Percentiles rank a stretch among this genome's conserved stretches.
Evolutionary conservation across 257 asterid genomes (phyloP).

Genomic region (Nicotiana otophora): DNA sequence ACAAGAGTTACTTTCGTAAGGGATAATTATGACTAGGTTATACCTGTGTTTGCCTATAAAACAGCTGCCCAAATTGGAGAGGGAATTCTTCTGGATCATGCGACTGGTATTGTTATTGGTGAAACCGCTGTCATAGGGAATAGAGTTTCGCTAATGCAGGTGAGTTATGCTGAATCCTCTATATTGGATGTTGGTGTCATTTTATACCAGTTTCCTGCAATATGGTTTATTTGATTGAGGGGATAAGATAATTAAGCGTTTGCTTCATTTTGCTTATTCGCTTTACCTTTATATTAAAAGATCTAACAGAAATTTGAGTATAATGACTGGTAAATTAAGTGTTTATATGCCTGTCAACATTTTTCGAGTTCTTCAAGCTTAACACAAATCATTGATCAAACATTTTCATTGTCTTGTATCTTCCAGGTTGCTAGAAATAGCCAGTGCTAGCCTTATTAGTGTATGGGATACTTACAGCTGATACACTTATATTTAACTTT

Average conservation of each 20-base stretch:
- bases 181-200: background rate
- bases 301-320: background rate
- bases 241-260: background rate
- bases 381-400: background rate
- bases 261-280: background rate
- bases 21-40: background rate
- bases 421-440: background rate
- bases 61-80: constrained; percentile 42
- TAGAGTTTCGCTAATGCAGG: constrained; percentile 48
- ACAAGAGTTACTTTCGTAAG: background rate
- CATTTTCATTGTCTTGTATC: background rate
- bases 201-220: background rate
- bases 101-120: constrained; percentile 42
- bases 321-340: background rate
- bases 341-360: background rate
- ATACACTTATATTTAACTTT: background rate
- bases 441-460: background rate
- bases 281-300: background rate
- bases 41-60: constrained; percentile 2
- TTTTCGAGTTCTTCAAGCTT: background rate
- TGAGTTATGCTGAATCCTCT: background rate
- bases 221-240: background rate
- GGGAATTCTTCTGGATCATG: constrained; percentile 44
- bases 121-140: constrained; percentile 41
- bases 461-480: background rate